These are phyloP conservation scores for Lactarius evosmus DNA, from an alignment of 768 basidiomycete genomes.

Conservation along the genomic window DNA sequence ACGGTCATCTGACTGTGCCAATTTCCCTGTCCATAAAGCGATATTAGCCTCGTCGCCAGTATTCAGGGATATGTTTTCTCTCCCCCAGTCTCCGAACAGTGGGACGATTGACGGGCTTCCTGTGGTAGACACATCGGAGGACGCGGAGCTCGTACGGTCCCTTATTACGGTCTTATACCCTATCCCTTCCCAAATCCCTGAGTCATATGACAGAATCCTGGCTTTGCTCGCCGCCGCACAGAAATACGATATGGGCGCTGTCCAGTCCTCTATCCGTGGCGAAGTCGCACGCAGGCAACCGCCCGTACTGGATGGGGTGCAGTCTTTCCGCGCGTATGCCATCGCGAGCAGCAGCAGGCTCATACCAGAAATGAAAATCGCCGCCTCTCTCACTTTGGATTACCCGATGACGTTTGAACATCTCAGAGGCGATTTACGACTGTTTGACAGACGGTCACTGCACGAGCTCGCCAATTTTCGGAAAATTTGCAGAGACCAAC, in stretches of 20 bases:
- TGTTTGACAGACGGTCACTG: neutral
- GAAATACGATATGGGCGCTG: constrained; percentile 31
- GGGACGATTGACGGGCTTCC: neutral
- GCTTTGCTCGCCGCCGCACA: constrained; percentile 21
- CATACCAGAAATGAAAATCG: neutral
- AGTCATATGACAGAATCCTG: neutral
- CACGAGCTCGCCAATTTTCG: neutral
- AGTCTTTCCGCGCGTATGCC: constrained; percentile 25
- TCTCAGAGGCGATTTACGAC: neutral
- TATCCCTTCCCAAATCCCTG: neutral
- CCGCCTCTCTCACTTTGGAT: neutral
- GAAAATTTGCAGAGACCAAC: neutral
- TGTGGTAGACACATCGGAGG: constrained; percentile 25
- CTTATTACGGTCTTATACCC: constrained; percentile 25
- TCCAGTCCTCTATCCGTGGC: constrained; percentile 3
- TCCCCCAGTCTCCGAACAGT: constrained; percentile 31
- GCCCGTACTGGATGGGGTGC: neutral
- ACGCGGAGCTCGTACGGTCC: constrained; percentile 19
- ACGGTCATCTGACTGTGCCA: neutral
- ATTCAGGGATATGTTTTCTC: constrained; percentile 36
- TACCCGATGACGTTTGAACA: constrained; percentile 5
- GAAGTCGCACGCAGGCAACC: neutral
- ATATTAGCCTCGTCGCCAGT: constrained; percentile 32
- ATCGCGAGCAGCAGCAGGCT: constrained; percentile 16
- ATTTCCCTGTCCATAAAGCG: neutral